Base-by-base conservation (phyloP, 768 basidiomycete genomes). In the Serendipita sp. region DNA sequence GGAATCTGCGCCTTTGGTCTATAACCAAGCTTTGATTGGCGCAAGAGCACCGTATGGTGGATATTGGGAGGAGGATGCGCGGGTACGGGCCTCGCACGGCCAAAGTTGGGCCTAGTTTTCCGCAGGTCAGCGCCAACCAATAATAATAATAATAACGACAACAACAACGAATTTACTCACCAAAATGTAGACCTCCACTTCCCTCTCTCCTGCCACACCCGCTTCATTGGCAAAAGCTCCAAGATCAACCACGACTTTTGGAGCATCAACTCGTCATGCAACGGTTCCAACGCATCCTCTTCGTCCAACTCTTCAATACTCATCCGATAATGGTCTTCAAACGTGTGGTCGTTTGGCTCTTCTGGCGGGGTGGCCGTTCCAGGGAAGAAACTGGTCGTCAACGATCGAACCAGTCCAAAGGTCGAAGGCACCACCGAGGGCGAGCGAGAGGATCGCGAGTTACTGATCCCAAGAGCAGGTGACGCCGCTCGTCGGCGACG, bases 221-320 rank as follows among this genome's bases (percentile, higher is more conserved):
- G 20, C n/a, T 58, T 58, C 53, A 58, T 58, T 33, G 53, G 53
- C 11, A 58, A 7, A 13, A 58, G 31, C 53, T 58, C 53, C 5
- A 58, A n/a, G 24, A 58, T 28, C 22, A 58, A 31, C 53, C 53
- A 58, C 11, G 22, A 58, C n/a, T 58, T 58, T 22, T 33, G 20
- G 11, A 58, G 11, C 53, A 58, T 58, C 24, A 58, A 11, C 24
- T 58, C 53, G n/a, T 58, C 53, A 31, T 58, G 53, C 31, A 58
- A 31, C n/a, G 53, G 53, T 31, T 58, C 53, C 53, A 58, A 17
- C 53, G 53, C 53, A 58, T 58, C 53, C 31, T 58, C 53, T 24
- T 58, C 53, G 24, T 58, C 53, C 53, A 58, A 31, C 22, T 58
- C 53, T 28, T 26, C 53, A n/a, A 22, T 24, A 20, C 11, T 28